Evolutionary conservation across 2,329 filamentous ascomycete genomes (phyloP).

Genomic region (Cladosporium sp.): DNA sequence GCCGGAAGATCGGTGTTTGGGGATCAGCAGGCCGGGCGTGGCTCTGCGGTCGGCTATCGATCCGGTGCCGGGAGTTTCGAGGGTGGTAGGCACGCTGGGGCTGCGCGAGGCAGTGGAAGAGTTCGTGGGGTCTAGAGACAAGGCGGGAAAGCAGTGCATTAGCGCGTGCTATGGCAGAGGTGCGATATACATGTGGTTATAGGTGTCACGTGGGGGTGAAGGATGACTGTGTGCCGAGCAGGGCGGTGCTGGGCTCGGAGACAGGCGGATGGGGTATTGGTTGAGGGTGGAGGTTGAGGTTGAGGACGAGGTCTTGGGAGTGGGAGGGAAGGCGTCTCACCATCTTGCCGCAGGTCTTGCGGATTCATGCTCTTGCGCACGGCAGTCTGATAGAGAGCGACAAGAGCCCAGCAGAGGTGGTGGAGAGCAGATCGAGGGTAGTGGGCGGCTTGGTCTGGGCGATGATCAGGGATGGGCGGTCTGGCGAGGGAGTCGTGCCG

Average conservation of each 20-base stretch:
- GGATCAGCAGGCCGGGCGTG: constrained; percentile 10
- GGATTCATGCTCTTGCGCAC: constrained; percentile 13
- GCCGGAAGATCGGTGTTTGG: constrained; percentile 10
- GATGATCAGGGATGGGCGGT: constrained; percentile 8
- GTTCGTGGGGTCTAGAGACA: constrained; percentile 5
- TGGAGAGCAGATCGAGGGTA: background rate
- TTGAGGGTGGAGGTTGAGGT: background rate
- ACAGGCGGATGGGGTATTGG: background rate
- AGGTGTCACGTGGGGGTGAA: constrained; percentile 8
- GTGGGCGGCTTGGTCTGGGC: background rate
- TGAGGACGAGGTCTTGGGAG: background rate
- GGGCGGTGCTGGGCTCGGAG: background rate
- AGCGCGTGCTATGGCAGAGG: background rate
- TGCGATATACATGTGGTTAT: background rate
- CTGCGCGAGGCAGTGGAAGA: constrained; percentile 4
- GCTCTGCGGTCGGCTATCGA: constrained; percentile 12
- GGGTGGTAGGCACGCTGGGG: constrained; percentile 2
- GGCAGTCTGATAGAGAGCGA: background rate
- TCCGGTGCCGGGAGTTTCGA: constrained; percentile 6
- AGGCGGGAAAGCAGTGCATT: background rate
- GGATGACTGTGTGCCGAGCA: background rate
- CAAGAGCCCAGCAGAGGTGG: background rate
- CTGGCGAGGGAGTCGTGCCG: background rate
- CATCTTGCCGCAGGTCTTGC: constrained; percentile 11
- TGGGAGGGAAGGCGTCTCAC: background rate